Evolutionary conservation across 75 land plant species (phyloP).

Genomic region (Cryptomeria japonica): DNA sequence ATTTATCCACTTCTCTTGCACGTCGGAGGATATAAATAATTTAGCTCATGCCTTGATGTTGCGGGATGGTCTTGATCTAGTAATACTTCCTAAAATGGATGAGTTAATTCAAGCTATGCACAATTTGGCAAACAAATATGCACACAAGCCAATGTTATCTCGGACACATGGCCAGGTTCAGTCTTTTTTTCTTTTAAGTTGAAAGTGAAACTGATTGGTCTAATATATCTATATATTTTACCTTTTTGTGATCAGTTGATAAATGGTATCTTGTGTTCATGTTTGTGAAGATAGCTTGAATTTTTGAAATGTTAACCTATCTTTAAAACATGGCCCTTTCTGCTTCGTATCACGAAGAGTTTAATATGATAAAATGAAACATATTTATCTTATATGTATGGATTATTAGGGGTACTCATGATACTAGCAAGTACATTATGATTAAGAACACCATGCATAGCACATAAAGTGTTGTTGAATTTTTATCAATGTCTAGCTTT

Average conservation of each 20-base stretch:
- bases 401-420: not conserved
- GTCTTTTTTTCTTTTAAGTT: not conserved
- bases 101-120: constrained; percentile 53
- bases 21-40: constrained; percentile 99
- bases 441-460: not conserved
- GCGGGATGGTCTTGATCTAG: constrained; percentile 52
- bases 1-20: constrained; percentile 97
- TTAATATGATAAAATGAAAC: not conserved
- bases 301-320: not conserved
- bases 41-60: constrained; percentile 88
- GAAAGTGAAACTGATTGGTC: not conserved
- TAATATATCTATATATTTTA: not conserved
- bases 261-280: not conserved
- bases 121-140: constrained; percentile 68
- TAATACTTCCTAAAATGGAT: constrained; percentile 68
- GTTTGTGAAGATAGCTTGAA: not conserved
- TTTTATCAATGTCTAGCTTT: not conserved
- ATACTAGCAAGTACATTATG: not conserved
- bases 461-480: not conserved
- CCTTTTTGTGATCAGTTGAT: not conserved
- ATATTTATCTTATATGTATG: not conserved
- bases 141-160: constrained; percentile 80
- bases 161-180: constrained; percentile 98
- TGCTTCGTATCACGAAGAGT: not conserved
- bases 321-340: not conserved